These are phyloP conservation scores for Aurantiochytrium sp. DNA, from an alignment of 108 stramenopile genomes.

Conservation along the genomic window DNA sequence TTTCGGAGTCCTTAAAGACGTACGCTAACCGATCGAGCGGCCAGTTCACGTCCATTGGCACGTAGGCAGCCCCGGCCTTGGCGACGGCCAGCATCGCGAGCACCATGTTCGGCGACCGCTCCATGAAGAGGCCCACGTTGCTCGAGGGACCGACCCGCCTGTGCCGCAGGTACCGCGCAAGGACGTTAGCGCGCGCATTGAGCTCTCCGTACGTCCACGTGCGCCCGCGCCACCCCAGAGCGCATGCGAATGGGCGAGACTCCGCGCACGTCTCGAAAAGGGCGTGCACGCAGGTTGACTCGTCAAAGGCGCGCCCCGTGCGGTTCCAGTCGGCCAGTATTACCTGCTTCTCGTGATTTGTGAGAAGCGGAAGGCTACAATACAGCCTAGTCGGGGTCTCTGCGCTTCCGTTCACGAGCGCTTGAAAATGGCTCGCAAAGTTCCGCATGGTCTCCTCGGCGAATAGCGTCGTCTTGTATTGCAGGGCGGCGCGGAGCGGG, in stretches of 20 bases:
- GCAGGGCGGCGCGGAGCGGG: not conserved
- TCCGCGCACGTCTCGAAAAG: not conserved
- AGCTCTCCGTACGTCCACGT: constrained; percentile 10
- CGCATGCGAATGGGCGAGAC: not conserved
- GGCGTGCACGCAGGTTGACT: not conserved
- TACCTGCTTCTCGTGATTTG: not conserved
- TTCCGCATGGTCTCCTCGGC: not conserved
- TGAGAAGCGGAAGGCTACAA: not conserved
- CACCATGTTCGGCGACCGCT: constrained; percentile 20
- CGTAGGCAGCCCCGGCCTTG: not conserved
- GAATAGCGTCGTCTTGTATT: not conserved
- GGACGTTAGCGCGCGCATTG: constrained; percentile 4
- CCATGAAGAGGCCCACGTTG: constrained; percentile 17
- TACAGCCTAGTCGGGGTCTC: not conserved
- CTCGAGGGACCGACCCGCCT: not conserved
- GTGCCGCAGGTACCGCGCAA: not conserved
- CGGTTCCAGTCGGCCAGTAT: constrained; percentile 6
- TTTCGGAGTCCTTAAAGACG: constrained; percentile 13
- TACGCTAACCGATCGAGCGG: not conserved
- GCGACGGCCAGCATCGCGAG: not conserved
- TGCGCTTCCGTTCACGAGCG: not conserved
- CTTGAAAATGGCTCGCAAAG: not conserved
- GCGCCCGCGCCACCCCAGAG: not conserved
- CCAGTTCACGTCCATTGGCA: not conserved
- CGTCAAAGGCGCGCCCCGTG: not conserved